Conservation (phyloP, 495 filamentous ascomycete species). For the Tuber calosporum region DNA sequence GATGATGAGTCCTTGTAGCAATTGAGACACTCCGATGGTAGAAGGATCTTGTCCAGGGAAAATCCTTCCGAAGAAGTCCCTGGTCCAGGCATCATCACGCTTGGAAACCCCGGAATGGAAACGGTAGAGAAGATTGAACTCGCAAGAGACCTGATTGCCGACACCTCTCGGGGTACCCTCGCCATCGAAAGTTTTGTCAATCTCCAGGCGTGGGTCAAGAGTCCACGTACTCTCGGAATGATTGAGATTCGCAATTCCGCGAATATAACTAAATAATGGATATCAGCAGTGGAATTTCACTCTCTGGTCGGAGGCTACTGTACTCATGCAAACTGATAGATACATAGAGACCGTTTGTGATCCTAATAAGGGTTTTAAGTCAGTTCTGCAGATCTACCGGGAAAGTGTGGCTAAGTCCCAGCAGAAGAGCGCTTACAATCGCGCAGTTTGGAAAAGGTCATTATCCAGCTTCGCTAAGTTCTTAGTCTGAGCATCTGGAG, state of each 20-base stretch:
- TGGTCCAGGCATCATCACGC: conserved; percentile 60
- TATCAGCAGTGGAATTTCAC: conserved; percentile 30
- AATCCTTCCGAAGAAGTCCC: conserved; percentile 50
- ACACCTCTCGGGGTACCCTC: conserved; percentile 43
- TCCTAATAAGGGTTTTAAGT: conserved; percentile 14
- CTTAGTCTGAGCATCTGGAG: not conserved
- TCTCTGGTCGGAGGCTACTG: conserved; percentile 30
- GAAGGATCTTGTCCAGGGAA: conserved; percentile 49
- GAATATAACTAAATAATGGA: conserved; percentile 31
- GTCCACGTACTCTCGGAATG: conserved; percentile 28
- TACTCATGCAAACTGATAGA: conserved; percentile 43
- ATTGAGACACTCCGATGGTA: conserved; percentile 50
- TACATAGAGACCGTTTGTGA: conserved; percentile 44
- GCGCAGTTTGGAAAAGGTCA: conserved; percentile 45
- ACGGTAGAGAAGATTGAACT: conserved; percentile 67
- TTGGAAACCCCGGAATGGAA: conserved; percentile 62
- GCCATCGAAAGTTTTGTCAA: conserved; percentile 25
- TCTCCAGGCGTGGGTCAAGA: conserved; percentile 40
- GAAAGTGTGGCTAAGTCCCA: not conserved
- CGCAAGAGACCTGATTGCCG: conserved; percentile 63
- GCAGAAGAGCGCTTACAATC: conserved; percentile 36
- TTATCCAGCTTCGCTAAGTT: conserved; percentile 39
- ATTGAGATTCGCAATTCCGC: conserved; percentile 35
- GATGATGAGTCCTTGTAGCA: conserved; percentile 51
- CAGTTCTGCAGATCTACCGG: not conserved